Evolutionary conservation across 1,139 yeast genomes (phyloP).

Genomic region (Suhomyces chickasaworum): DNA sequence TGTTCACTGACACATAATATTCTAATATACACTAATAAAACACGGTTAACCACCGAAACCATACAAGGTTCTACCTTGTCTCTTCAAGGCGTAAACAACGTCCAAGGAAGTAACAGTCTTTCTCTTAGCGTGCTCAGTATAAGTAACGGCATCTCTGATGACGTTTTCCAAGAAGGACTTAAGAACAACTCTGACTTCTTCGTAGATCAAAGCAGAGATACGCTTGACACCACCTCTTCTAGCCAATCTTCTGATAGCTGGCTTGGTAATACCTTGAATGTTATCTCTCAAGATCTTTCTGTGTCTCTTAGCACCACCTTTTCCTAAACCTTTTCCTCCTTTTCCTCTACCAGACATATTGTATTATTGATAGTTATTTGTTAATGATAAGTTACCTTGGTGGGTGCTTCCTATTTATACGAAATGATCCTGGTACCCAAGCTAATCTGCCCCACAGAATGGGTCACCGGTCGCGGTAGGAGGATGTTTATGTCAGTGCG

Average conservation of each 20-base stretch:
- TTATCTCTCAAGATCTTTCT: slow-evolving; percentile 99
- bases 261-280: slow-evolving; percentile 99
- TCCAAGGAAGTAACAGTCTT: slow-evolving; percentile 99
- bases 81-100: slow-evolving; percentile 98
- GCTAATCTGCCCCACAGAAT: neutral
- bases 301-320: slow-evolving; percentile 99
- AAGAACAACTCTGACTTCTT: slow-evolving; percentile 96
- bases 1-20: slow-evolving; percentile 15
- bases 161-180: slow-evolving; percentile 96
- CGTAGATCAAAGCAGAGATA: slow-evolving; percentile 97
- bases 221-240: slow-evolving; percentile 99
- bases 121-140: slow-evolving; percentile 99
- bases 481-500: slow-evolving; percentile 1
- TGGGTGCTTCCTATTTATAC: slow-evolving; percentile 8
- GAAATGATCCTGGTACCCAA: neutral
- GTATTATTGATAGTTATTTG: slow-evolving; percentile 12
- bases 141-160: slow-evolving; percentile 98
- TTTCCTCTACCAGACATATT: slow-evolving; percentile 99
- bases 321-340: slow-evolving; percentile 99
- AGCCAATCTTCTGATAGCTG: slow-evolving; percentile 99
- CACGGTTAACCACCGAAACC: slow-evolving; percentile 95
- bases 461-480: slow-evolving; percentile 6
- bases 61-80: slow-evolving; percentile 99
- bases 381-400: slow-evolving; percentile 4
- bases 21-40: slow-evolving; percentile 33